phyloP scores from a whole-genome alignment of 441 rosid genomes.

The Brassica balearica region DNA sequence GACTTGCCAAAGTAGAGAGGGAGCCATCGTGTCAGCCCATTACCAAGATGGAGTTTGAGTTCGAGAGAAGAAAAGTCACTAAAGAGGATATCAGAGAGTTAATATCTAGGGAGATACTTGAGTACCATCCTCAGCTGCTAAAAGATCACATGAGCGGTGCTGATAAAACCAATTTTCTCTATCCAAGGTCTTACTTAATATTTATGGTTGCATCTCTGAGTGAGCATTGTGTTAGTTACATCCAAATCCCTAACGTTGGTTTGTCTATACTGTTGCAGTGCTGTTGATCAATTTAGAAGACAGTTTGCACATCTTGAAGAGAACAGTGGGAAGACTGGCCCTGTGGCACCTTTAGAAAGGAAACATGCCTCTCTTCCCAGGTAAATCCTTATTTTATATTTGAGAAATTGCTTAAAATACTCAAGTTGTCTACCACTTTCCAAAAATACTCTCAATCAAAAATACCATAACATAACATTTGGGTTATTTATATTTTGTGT shows the following conservation, averaged over 20 bases:
- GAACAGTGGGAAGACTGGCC: slow-evolving; percentile 71
- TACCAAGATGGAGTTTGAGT: slow-evolving; percentile 93
- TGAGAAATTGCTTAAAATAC: too few species aligned
- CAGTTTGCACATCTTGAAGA: slow-evolving; percentile 95
- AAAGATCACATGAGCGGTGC: slow-evolving; percentile 85
- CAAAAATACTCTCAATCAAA: too few species aligned
- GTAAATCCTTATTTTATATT: slow-evolving; percentile 36
- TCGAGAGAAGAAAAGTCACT: slow-evolving; percentile 90
- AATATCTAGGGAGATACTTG: slow-evolving; percentile 86
- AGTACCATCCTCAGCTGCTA: slow-evolving; percentile 93
- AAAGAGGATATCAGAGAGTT: slow-evolving; percentile 91
- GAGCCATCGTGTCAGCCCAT: slow-evolving; percentile 96
- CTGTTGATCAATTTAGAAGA: slow-evolving; percentile 87
- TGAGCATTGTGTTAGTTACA: neutral
- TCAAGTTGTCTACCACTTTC: too few species aligned
- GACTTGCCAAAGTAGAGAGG: slow-evolving; percentile 82
- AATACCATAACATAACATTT: too few species aligned
- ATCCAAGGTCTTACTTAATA: slow-evolving; percentile 65
- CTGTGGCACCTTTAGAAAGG: slow-evolving; percentile 77
- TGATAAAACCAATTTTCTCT: slow-evolving; percentile 85
- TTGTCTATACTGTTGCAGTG: slow-evolving; percentile 55
- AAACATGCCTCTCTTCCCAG: slow-evolving; percentile 91
- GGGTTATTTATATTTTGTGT: too few species aligned
- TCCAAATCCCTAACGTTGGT: slow-evolving; percentile 27
- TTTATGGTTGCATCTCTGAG: slow-evolving; percentile 20